Conservation (phyloP, 805 yeast species). For the Candida awuae region DNA sequence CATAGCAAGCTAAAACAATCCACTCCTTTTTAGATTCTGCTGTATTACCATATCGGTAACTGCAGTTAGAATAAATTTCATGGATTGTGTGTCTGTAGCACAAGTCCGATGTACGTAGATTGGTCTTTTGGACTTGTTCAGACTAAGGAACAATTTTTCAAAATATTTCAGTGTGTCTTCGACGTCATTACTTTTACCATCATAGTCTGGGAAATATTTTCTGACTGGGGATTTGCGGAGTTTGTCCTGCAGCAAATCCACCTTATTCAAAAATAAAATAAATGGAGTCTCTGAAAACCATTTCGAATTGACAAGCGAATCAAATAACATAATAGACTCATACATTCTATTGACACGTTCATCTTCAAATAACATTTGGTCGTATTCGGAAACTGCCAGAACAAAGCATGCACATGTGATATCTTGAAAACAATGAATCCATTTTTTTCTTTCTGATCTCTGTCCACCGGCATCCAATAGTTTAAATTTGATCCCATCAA, state of each 20-base stretch:
- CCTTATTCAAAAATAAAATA: slow-evolving; percentile 81
- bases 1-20: slow-evolving; percentile 41
- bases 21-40: slow-evolving; percentile 71
- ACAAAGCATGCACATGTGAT: slow-evolving; percentile 85
- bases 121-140: slow-evolving; percentile 62
- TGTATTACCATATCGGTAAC: slow-evolving; percentile 88
- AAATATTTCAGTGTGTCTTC: slow-evolving; percentile 66
- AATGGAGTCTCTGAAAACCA: slow-evolving; percentile 86
- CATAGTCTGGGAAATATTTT: slow-evolving; percentile 70
- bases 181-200: slow-evolving; percentile 54
- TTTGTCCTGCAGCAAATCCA: slow-evolving; percentile 72
- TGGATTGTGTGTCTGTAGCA: slow-evolving; percentile 85
- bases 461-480: slow-evolving; percentile 97
- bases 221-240: slow-evolving; percentile 57
- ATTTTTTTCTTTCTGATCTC: slow-evolving; percentile 80
- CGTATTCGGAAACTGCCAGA: slow-evolving; percentile 85
- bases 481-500: slow-evolving; percentile 56
- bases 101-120: slow-evolving; percentile 89
- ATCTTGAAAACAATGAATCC: slow-evolving; percentile 92
- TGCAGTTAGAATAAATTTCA: slow-evolving; percentile 85
- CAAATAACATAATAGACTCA: slow-evolving; percentile 80
- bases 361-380: slow-evolving; percentile 87
- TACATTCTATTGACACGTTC: slow-evolving; percentile 82
- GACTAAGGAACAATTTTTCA: slow-evolving; percentile 53
- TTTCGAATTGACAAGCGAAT: slow-evolving; percentile 70